Evolutionary conservation across 805 yeast genomes (phyloP).

Genomic region (Lipomyces lipofer): DNA sequence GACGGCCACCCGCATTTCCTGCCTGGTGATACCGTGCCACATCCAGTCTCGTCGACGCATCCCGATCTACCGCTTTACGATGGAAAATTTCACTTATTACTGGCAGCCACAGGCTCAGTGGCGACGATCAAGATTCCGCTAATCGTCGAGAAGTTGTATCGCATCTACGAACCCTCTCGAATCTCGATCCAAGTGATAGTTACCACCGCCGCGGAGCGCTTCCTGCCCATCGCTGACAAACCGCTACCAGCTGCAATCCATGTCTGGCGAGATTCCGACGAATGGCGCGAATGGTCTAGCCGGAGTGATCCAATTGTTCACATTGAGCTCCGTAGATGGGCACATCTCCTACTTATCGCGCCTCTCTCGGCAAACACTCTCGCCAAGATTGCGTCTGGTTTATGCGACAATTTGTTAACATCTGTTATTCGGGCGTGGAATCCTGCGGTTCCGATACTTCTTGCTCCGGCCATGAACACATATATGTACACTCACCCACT

Average conservation of each 20-base stretch:
- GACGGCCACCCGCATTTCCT: neutral
- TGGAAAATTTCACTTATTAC: constrained; percentile 78
- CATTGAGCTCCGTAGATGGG: constrained; percentile 95
- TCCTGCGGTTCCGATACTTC: constrained; percentile 78
- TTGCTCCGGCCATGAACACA: constrained; percentile 96
- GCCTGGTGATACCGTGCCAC: neutral
- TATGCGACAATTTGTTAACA: constrained; percentile 89
- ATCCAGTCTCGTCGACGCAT: constrained; percentile 15
- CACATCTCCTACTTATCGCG: constrained; percentile 88
- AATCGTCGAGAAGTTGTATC: constrained; percentile 82
- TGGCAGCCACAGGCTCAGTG: constrained; percentile 95
- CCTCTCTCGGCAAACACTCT: constrained; percentile 92
- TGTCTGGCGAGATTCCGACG: constrained; percentile 92
- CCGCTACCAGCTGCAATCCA: constrained; percentile 66
- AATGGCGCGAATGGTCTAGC: constrained; percentile 83
- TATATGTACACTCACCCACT: constrained; percentile 86
- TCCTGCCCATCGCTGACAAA: constrained; percentile 46
- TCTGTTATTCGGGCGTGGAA: constrained; percentile 95
- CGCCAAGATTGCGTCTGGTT: constrained; percentile 83
- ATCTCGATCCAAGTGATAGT: constrained; percentile 83
- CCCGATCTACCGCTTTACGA: constrained; percentile 51
- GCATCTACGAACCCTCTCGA: constrained; percentile 70
- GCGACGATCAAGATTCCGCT: constrained; percentile 93
- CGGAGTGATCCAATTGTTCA: constrained; percentile 91
- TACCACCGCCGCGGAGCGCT: constrained; percentile 84